A percentile compares a stretch with the other conserved stretches of the same genome.
These are phyloP conservation scores for Plectosphaerella sp. DNA, from an alignment of 2,329 filamentous ascomycete genomes.

Conservation along the genomic window DNA sequence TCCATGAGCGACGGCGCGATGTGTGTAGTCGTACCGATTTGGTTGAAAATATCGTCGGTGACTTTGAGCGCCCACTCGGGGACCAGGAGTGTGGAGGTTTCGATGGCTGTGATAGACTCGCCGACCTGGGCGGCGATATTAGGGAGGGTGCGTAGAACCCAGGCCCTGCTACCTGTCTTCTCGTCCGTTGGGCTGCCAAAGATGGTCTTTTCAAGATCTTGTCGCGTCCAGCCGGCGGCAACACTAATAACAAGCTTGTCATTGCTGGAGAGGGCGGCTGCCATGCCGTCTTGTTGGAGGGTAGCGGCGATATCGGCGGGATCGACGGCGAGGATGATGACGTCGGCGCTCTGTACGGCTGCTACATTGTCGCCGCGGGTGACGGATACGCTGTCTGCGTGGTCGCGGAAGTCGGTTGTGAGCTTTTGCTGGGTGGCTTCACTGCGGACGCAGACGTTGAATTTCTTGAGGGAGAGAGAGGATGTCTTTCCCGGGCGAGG, in stretches of 20 bases:
- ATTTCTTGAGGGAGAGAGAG: constrained; percentile 16
- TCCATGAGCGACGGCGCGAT: constrained; percentile 50
- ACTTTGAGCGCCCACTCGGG: constrained; percentile 16
- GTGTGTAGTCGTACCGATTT: constrained; percentile 47
- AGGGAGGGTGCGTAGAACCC: constrained; percentile 25
- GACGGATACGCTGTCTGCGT: constrained; percentile 10
- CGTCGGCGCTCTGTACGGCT: constrained; percentile 28
- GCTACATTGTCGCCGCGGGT: constrained; percentile 26
- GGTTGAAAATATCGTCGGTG: constrained; percentile 43
- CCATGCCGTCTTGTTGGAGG: constrained; percentile 29
- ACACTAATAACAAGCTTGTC: constrained; percentile 46
- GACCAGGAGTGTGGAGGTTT: constrained; percentile 15
- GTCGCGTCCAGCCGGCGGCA: constrained; percentile 41
- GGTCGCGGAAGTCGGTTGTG: constrained; percentile 12
- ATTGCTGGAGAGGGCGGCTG: constrained; percentile 26
- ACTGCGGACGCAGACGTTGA: constrained; percentile 24
- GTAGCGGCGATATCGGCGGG: constrained; percentile 35
- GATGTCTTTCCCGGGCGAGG: not conserved
- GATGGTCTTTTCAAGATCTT: constrained; percentile 29
- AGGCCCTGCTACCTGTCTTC: constrained; percentile 9
- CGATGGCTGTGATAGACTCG: constrained; percentile 26
- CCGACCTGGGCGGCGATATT: constrained; percentile 28
- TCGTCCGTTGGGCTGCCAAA: constrained; percentile 10
- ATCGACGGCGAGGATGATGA: constrained; percentile 42
- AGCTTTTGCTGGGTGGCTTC: constrained; percentile 17